Conservation (phyloP, 495 filamentous ascomycete genomes). For the Mytilinidion resinicola region DNA sequence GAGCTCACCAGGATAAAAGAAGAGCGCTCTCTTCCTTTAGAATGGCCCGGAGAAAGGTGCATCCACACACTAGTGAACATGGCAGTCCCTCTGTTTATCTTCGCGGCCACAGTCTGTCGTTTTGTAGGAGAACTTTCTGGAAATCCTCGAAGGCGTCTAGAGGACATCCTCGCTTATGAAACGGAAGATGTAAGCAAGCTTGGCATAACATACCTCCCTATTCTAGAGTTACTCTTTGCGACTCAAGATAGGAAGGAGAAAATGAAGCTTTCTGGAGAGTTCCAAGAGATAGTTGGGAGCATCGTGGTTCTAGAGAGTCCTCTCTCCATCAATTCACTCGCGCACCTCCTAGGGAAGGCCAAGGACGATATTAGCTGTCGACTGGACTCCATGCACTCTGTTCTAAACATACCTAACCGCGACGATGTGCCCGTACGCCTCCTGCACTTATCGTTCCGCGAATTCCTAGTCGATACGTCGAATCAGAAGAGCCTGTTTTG, state of each 20-base stretch:
- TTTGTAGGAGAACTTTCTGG: conserved; percentile 4
- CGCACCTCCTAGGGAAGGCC: conserved; percentile 13
- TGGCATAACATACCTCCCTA: conserved; percentile 21
- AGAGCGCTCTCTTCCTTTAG: background rate
- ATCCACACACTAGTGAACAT: conserved; percentile 33
- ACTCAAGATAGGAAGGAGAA: conserved; percentile 5
- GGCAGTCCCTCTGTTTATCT: conserved; percentile 33
- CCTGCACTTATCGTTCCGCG: conserved; percentile 46
- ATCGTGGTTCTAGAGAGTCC: conserved; percentile 29
- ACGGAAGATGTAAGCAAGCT: conserved; percentile 5
- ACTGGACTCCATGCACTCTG: conserved; percentile 32
- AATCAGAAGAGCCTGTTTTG: no score
- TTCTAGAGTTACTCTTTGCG: conserved; percentile 12
- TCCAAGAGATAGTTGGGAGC: conserved; percentile 31
- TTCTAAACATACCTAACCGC: conserved; percentile 35
- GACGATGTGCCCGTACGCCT: conserved; percentile 31
- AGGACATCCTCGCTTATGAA: conserved; percentile 11
- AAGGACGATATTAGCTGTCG: conserved; percentile 8
- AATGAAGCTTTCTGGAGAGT: conserved; percentile 11
- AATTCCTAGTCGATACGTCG: conserved; percentile 42
- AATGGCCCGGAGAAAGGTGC: conserved; percentile 38
- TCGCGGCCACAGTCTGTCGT: conserved; percentile 22
- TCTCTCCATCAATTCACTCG: conserved; percentile 30
- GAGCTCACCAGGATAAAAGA: conserved; percentile 5
- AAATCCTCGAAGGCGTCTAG: conserved; percentile 13